Evolutionary conservation across 2,329 filamentous ascomycete species (phyloP).

Genomic region (Apiospora kogelbergensis): DNA sequence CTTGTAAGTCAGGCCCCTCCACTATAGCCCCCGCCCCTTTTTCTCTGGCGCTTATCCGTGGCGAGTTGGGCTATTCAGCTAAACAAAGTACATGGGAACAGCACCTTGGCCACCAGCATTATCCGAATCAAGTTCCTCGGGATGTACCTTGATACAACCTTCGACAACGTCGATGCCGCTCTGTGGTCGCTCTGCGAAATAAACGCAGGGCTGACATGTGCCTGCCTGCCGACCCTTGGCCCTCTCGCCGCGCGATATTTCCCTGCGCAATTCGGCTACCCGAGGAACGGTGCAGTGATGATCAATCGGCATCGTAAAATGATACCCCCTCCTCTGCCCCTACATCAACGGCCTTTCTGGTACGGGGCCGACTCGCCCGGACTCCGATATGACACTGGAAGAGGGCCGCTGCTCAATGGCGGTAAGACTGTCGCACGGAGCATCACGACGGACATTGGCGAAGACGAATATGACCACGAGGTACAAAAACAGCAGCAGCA

Average conservation of each 20-base stretch:
- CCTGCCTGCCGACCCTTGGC: neutral
- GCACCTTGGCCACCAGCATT: neutral
- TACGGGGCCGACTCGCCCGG: neutral
- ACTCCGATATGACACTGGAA: neutral
- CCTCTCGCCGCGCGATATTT: neutral
- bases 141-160: neutral
- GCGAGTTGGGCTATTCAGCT: neutral
- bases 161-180: neutral
- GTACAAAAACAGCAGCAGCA: neutral
- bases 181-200: conserved; percentile 4
- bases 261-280: neutral
- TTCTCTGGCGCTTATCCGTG: neutral
- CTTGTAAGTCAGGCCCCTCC: neutral
- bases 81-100: neutral
- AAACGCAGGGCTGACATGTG: neutral
- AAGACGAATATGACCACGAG: neutral
- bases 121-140: neutral
- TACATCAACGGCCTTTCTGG: neutral
- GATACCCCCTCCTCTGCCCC: neutral
- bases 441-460: neutral
- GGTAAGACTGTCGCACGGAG: neutral
- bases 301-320: neutral
- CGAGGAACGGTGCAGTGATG: neutral
- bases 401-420: neutral
- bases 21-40: neutral